phyloP scores from a whole-genome alignment of 768 basidiomycete genomes.

The Paxillus ammoniavirescens region DNA sequence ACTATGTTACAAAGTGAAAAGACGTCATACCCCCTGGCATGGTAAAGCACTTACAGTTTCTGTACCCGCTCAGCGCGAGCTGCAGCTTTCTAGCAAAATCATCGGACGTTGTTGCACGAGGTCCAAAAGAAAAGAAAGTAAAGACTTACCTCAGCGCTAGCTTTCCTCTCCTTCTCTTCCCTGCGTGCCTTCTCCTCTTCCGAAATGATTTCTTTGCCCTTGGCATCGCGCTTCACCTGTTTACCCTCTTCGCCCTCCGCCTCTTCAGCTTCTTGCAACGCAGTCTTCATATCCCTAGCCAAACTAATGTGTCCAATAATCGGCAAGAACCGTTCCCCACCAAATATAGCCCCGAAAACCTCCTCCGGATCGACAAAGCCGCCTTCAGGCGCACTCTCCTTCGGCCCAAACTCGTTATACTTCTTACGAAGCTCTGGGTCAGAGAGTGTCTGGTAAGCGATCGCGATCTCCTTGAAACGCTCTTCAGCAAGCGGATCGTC shows the following conservation, averaged over 20 bases:
- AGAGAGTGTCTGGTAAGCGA: constrained; percentile 85
- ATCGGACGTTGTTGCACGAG: constrained; percentile 5
- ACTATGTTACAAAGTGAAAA: constrained; percentile 13
- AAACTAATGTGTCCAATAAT: constrained; percentile 89
- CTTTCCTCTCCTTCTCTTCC: constrained; percentile 71
- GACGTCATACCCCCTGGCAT: neutral
- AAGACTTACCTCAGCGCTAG: constrained; percentile 59
- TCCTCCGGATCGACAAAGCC: constrained; percentile 88
- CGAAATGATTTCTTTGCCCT: constrained; percentile 50
- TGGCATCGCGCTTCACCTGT: constrained; percentile 47
- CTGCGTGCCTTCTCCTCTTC: constrained; percentile 73
- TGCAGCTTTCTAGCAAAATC: constrained; percentile 63
- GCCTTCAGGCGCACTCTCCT: constrained; percentile 78
- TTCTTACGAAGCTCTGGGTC: constrained; percentile 73
- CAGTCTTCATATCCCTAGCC: constrained; percentile 90
- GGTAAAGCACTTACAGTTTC: constrained; percentile 45
- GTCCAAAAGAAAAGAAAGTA: constrained; percentile 4
- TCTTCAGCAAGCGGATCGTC: constrained; percentile 84
- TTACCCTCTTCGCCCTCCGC: constrained; percentile 46
- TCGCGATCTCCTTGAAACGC: constrained; percentile 84
- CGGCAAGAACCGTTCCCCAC: constrained; percentile 80
- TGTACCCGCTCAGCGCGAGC: constrained; percentile 72
- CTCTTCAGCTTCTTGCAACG: constrained; percentile 83
- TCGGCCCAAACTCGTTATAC: constrained; percentile 90
- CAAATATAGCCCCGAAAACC: constrained; percentile 81